phyloP scores from a whole-genome alignment of 2,329 filamentous ascomycete genomes.

The Tolypocladium ovalisporum region DNA sequence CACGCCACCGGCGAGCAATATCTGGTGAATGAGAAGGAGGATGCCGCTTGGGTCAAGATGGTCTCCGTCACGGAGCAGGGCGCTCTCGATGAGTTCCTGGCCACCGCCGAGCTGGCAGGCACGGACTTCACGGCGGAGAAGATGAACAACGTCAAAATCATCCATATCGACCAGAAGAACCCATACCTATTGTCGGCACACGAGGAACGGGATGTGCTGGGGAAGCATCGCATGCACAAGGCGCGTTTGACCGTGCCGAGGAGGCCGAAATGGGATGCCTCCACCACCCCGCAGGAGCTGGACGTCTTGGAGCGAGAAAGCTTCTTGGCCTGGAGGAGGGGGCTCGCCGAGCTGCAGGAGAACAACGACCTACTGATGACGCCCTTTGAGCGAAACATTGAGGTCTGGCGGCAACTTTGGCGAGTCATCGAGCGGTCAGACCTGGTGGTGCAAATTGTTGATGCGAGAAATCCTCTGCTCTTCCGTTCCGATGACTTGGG shows the following conservation, averaged over 20 bases:
- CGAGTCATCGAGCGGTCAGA: conserved; percentile 95
- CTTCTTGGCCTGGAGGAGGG: conserved; percentile 80
- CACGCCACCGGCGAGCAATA: conserved; percentile 80
- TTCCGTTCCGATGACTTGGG: conserved; percentile 94
- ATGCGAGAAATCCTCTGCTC: conserved; percentile 86
- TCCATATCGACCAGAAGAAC: conserved; percentile 92
- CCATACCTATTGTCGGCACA: conserved; percentile 78
- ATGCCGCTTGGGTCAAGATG: conserved; percentile 98
- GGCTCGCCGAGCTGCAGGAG: conserved; percentile 85
- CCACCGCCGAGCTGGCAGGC: conserved; percentile 90
- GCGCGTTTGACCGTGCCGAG: conserved; percentile 76
- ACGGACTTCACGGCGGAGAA: conserved; percentile 99
- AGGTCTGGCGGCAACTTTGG: conserved; percentile 98
- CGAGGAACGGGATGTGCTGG: conserved; percentile 68
- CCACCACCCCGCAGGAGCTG: conserved; percentile 73
- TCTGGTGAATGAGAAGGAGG: conserved; percentile 79
- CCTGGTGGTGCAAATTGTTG: conserved; percentile 93
- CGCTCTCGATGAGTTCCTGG: conserved; percentile 90
- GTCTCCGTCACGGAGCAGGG: conserved; percentile 96
- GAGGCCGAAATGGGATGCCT: conserved; percentile 77
- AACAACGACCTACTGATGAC: conserved; percentile 93
- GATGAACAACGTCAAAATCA: conserved; percentile 98
- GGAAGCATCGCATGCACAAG: conserved; percentile 76
- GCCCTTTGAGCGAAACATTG: conserved; percentile 91
- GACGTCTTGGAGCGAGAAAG: conserved; percentile 69